Evolutionary conservation across 2,329 filamentous ascomycete species (phyloP).

Genomic region (Thermoascus crustaceus): DNA sequence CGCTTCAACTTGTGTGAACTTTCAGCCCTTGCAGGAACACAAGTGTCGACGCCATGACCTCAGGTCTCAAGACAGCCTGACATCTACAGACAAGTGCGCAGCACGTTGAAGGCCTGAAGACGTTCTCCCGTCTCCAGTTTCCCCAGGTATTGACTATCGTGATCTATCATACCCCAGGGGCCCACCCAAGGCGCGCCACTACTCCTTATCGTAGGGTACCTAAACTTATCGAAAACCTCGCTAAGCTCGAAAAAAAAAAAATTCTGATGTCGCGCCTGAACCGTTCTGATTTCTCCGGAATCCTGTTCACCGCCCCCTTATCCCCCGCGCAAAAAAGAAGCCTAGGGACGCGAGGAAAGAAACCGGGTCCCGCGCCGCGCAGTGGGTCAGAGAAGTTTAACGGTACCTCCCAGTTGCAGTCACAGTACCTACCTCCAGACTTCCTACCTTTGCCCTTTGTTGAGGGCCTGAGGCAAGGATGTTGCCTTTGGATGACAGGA

Average conservation of each 20-base stretch:
- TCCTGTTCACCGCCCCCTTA: slow-evolving; percentile 9
- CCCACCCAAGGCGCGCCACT: no score
- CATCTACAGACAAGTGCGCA: no score
- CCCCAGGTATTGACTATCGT: no score
- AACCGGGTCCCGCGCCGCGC: background rate
- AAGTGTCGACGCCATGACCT: no score
- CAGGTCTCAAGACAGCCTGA: no score
- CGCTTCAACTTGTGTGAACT: no score
- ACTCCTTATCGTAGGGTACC: background rate
- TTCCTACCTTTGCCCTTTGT: background rate
- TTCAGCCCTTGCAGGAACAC: no score
- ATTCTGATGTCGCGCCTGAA: background rate
- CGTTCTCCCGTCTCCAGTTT: no score
- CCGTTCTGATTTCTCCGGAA: background rate
- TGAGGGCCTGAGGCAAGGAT: background rate
- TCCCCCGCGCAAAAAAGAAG: slow-evolving; percentile 19
- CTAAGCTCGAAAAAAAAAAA: background rate
- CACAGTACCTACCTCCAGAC: background rate
- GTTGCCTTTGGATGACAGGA: background rate
- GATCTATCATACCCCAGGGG: no score
- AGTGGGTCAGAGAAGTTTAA: slow-evolving; percentile 2
- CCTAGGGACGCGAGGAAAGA: background rate
- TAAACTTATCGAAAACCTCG: background rate
- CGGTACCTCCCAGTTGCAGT: background rate
- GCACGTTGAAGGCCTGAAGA: no score